Percentiles rank a stretch among this genome's conserved stretches.
Conservation (phyloP, 805 yeast species). For the Starmerella floricola region DNA sequence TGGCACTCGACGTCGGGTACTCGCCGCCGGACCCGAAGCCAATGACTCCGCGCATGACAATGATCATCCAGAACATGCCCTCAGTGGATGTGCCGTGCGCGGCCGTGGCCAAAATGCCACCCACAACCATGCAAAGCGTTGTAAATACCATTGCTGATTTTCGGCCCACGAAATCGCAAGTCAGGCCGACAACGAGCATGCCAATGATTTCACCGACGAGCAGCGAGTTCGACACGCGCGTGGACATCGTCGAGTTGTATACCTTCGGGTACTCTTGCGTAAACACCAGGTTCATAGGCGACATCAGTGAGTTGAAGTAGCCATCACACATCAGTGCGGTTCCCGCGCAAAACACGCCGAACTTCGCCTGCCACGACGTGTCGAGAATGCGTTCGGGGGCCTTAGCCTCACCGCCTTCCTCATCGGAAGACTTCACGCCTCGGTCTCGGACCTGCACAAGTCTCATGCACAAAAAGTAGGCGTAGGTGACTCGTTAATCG, state of each 20-base stretch:
- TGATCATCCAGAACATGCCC: slow-evolving; percentile 69
- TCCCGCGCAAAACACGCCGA: slow-evolving; percentile 52
- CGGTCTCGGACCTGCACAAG: background rate
- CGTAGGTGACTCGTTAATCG: too few relatives aligned
- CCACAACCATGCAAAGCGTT: slow-evolving; percentile 48
- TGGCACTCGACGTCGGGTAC: slow-evolving; percentile 55
- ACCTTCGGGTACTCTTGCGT: slow-evolving; percentile 36
- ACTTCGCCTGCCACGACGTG: slow-evolving; percentile 16
- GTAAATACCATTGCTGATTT: slow-evolving; percentile 56
- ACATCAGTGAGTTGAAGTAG: slow-evolving; percentile 62
- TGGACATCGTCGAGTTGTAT: slow-evolving; percentile 39
- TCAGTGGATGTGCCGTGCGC: slow-evolving; percentile 46
- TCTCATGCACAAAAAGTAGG: background rate
- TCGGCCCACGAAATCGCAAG: slow-evolving; percentile 55
- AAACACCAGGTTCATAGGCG: slow-evolving; percentile 52
- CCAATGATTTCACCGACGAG: slow-evolving; percentile 62
- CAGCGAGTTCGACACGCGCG: slow-evolving; percentile 58
- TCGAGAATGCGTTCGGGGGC: slow-evolving; percentile 8
- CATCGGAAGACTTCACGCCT: background rate
- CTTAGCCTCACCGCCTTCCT: background rate
- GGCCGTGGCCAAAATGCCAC: slow-evolving; percentile 57
- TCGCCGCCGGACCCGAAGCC: slow-evolving; percentile 76
- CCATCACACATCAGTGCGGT: slow-evolving; percentile 69
- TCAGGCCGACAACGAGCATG: slow-evolving; percentile 50
- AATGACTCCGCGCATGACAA: slow-evolving; percentile 59